phyloP scores from a whole-genome alignment of 352 stramenopile species.

The Phytophthora syringae region DNA sequence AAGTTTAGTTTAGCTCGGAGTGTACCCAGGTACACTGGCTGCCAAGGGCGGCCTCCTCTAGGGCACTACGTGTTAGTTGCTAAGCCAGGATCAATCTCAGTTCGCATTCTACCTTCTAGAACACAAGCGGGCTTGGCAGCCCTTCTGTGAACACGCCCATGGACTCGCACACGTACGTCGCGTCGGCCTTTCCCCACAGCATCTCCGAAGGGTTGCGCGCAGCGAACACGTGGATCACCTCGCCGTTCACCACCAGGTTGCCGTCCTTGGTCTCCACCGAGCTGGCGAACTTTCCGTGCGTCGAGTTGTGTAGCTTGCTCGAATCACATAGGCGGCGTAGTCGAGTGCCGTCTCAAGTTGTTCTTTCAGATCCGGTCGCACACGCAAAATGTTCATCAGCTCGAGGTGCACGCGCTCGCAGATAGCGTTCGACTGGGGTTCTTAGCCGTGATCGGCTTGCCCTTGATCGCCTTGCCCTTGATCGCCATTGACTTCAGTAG shows the following conservation, averaged over 20 bases:
- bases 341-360: not conserved
- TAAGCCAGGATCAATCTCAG: not conserved
- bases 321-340: slow-evolving; percentile 15
- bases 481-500: not conserved
- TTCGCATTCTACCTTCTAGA: not conserved
- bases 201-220: no score
- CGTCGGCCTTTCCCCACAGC: no score
- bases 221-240: no score
- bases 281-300: no score
- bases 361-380: not conserved
- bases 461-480: slow-evolving; percentile 5
- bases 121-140: not conserved
- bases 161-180: no score
- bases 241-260: no score
- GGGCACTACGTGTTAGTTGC: not conserved
- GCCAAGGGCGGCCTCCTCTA: not conserved
- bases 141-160: no score
- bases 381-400: slow-evolving; percentile 4
- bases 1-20: not conserved
- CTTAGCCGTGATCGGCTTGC: slow-evolving; percentile 11
- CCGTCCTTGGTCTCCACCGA: no score
- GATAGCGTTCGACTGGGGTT: slow-evolving; percentile 18
- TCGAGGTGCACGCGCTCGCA: slow-evolving; percentile 23
- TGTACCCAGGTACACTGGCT: not conserved
- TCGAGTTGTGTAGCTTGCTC: slow-evolving; percentile 15